A percentile compares a stretch with the other conserved stretches of the same genome.
Conservation (phyloP, 495 filamentous ascomycete species). For the Penicillium atrosanguineum region DNA sequence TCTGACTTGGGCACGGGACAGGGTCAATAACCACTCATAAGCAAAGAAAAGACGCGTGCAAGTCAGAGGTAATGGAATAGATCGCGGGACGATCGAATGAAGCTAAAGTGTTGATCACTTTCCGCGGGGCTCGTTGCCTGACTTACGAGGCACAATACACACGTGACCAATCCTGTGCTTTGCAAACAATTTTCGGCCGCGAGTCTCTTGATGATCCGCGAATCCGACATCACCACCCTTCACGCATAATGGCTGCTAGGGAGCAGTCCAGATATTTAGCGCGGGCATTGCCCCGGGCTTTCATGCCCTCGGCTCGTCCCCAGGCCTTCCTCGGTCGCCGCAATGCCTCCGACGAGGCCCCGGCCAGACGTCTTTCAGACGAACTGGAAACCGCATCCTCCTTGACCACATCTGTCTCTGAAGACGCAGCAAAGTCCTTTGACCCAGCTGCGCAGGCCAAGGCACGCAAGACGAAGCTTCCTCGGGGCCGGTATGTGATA, state of each 20-base stretch:
- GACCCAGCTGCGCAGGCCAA: slow-evolving; percentile 56
- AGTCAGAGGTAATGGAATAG: slow-evolving; percentile 5
- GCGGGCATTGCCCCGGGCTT: slow-evolving; percentile 41
- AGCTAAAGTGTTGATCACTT: slow-evolving; percentile 17
- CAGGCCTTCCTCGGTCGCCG: slow-evolving; percentile 39
- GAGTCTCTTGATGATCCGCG: slow-evolving; percentile 5
- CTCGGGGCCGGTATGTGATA: slow-evolving; percentile 62
- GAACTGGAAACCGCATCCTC: slow-evolving; percentile 38
- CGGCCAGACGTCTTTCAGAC: slow-evolving; percentile 30
- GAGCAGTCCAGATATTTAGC: slow-evolving; percentile 43
- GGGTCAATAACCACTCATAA: slow-evolving; percentile 3
- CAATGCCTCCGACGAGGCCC: slow-evolving; percentile 48
- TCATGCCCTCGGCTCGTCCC: slow-evolving; percentile 32
- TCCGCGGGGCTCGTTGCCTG: slow-evolving; percentile 19
- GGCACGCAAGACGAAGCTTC: slow-evolving; percentile 54
- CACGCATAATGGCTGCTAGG: slow-evolving; percentile 40
- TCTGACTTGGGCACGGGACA: slow-evolving; percentile 21
- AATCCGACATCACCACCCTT: slow-evolving; percentile 19
- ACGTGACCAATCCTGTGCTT: slow-evolving; percentile 1
- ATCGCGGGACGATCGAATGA: slow-evolving; percentile 10
- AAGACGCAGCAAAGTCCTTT: slow-evolving; percentile 41
- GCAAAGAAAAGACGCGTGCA: neutral
- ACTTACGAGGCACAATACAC: slow-evolving; percentile 13
- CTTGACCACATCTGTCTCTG: slow-evolving; percentile 24
- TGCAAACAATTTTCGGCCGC: slow-evolving; percentile 40